A percentile compares a stretch with the other conserved stretches of the same genome.
phyloP scores from a whole-genome alignment of 2,329 filamentous ascomycete genomes.

The Colletotrichum abscissum region DNA sequence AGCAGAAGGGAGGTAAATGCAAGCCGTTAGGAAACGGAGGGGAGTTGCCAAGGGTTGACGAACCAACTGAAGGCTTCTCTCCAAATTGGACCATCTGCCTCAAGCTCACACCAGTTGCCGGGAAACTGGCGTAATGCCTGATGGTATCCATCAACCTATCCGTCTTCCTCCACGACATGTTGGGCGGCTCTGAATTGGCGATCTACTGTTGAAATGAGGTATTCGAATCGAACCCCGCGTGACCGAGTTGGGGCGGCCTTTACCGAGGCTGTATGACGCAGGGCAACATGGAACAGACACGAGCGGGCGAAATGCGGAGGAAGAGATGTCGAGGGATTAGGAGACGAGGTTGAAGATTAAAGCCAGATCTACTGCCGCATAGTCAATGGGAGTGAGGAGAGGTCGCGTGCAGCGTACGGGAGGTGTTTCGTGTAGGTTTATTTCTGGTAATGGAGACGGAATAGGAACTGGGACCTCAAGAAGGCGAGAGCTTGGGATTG shows the following conservation, averaged over 20 bases:
- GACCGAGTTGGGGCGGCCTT: slow-evolving; percentile 31
- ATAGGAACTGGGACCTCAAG: slow-evolving; percentile 5
- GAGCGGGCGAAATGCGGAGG: slow-evolving; percentile 3
- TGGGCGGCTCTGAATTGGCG: slow-evolving; percentile 46
- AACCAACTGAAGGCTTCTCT: slow-evolving; percentile 90
- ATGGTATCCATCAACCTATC: slow-evolving; percentile 96
- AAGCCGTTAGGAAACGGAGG: slow-evolving; percentile 26
- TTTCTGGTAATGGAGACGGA: slow-evolving; percentile 34
- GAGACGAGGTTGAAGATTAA: neutral
- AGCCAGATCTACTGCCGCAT: slow-evolving; percentile 26
- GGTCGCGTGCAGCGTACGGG: slow-evolving; percentile 22
- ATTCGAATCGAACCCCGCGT: slow-evolving; percentile 37
- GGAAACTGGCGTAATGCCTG: slow-evolving; percentile 96
- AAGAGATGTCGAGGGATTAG: slow-evolving; percentile 4
- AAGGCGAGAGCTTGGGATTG: slow-evolving; percentile 23
- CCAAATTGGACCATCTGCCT: slow-evolving; percentile 99
- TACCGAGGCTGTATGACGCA: slow-evolving; percentile 40
- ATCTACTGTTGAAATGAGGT: slow-evolving; percentile 4
- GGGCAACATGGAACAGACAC: slow-evolving; percentile 36
- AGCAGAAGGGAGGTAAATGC: slow-evolving; percentile 7
- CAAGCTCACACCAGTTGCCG: slow-evolving; percentile 94
- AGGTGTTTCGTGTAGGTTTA: slow-evolving; percentile 32
- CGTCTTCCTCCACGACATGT: slow-evolving; percentile 94
- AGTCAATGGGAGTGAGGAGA: slow-evolving; percentile 17
- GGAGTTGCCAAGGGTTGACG: slow-evolving; percentile 42